Conservation (phyloP, 495 filamentous ascomycete species). For the Chaetomium tenue region DNA sequence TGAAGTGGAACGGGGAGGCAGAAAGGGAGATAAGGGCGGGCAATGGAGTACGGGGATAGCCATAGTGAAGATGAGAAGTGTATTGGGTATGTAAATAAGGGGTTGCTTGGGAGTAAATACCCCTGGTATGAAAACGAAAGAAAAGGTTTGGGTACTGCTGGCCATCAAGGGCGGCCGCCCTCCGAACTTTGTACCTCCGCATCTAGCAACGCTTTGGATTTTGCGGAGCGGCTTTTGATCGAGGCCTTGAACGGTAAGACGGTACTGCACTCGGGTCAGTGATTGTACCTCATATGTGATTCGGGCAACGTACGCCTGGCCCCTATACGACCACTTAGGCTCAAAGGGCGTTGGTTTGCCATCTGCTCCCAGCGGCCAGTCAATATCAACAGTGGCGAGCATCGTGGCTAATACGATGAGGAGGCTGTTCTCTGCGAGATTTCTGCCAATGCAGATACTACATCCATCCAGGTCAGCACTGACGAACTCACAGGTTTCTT, state of each 20-base stretch:
- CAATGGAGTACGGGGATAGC: background rate
- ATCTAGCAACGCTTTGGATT: conserved; percentile 20
- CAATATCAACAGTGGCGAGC: conserved; percentile 32
- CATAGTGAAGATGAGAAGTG: background rate
- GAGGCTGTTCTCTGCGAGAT: conserved; percentile 36
- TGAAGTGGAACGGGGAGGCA: background rate
- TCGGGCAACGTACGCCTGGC: conserved; percentile 31
- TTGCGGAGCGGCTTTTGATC: conserved; percentile 21
- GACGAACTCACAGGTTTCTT: background rate
- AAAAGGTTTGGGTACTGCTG: background rate
- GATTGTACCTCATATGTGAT: background rate
- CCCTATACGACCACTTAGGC: conserved; percentile 34
- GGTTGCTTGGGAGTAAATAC: background rate
- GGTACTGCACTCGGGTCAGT: conserved; percentile 18
- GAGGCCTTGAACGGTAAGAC: conserved; percentile 29
- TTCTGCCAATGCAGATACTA: conserved; percentile 34
- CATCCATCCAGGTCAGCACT: background rate
- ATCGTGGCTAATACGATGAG: conserved; percentile 33
- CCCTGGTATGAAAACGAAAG: background rate
- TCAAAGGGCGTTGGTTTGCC: conserved; percentile 30
- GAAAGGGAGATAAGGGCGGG: background rate
- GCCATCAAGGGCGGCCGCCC: background rate
- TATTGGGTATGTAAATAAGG: background rate
- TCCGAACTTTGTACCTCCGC: conserved; percentile 11
- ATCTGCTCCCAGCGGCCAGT: conserved; percentile 30